Evolutionary conservation across 768 basidiomycete genomes (phyloP), one percentile per base, ranked within the genome.

Genomic region (Leucosporidium scottii): DNA sequence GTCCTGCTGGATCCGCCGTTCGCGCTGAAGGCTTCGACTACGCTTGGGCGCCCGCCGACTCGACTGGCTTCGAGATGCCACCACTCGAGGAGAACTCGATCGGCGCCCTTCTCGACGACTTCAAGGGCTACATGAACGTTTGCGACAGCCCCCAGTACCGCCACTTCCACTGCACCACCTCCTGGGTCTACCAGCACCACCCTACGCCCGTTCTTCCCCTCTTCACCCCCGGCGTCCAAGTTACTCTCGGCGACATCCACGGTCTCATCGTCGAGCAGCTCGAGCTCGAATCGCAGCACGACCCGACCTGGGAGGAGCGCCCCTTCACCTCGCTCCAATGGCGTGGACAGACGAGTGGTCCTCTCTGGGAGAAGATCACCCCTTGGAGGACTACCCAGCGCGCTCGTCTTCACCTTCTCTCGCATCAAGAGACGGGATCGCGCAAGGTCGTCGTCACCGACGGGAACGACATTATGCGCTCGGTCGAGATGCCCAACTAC

Each of bases 321-420:
- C 77, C 78, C 2, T 76, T 80, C 67, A 72, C 79, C 39, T 59
- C 76, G 15, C 57, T 81, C 15, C 78, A 81, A 61, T 81, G 80
- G 80, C 74, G 80, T 12, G 81, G 81, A 1, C 78, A 78, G n/a
- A 79, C 78, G 7, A 80, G 79, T 0, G 81, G 81, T 9, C 76
- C 71, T 36, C 50, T 74, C 21, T 75, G 72, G 66, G 71, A 72
- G 48, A 61, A 58, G 60, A 21, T 51, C 34, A 72, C 67, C 30
- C 70, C 74, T 12, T 78, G 77, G 77, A 62, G 65, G 54, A 66
- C 71, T 25, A 73, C 75, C 18, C 77, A 78, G 27, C 73, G 77
- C 31, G 66, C 75, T 4, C 59, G 77, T 1, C 61, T 77, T 4
- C 75, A 75, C 59, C 65, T 75, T 30, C 65, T 75, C 47, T 66